phyloP scores from a whole-genome alignment of 2,329 filamentous ascomycete genomes.

The Colletotrichum navitas region DNA sequence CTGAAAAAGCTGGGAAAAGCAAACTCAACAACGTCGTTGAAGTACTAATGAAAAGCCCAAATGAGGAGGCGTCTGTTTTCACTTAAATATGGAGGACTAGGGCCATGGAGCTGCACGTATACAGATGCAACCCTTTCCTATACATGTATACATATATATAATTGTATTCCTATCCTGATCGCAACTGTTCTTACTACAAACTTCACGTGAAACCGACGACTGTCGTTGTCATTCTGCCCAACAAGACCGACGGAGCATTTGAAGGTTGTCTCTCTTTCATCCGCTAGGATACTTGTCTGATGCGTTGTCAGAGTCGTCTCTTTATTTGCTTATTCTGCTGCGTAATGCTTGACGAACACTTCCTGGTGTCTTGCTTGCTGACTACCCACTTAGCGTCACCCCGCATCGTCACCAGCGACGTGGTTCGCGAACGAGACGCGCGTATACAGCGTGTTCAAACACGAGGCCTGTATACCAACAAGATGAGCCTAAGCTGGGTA shows the following conservation, averaged over 20 bases:
- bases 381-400: background rate
- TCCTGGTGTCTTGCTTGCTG: background rate
- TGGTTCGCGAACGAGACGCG: background rate
- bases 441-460: background rate
- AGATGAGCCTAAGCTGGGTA: background rate
- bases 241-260: no score
- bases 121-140: slow-evolving; percentile 16
- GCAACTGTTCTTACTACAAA: fast-evolving
- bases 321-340: background rate
- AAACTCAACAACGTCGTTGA: slow-evolving; percentile 15
- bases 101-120: slow-evolving; percentile 2
- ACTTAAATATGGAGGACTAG: slow-evolving; percentile 10
- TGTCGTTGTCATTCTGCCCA: background rate
- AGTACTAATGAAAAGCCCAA: background rate
- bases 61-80: slow-evolving; percentile 1
- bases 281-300: no score
- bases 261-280: no score
- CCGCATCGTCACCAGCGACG: background rate
- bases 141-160: background rate
- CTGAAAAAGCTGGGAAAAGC: slow-evolving; percentile 3
- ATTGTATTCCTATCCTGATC: background rate
- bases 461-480: no score
- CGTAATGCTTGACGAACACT: background rate
- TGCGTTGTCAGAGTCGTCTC: background rate
- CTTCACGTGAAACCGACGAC: background rate